Evolutionary conservation across 495 filamentous ascomycete species (phyloP), one percentile per base, ranked within the genome.

Genomic region (Daldinia caldariorum): DNA sequence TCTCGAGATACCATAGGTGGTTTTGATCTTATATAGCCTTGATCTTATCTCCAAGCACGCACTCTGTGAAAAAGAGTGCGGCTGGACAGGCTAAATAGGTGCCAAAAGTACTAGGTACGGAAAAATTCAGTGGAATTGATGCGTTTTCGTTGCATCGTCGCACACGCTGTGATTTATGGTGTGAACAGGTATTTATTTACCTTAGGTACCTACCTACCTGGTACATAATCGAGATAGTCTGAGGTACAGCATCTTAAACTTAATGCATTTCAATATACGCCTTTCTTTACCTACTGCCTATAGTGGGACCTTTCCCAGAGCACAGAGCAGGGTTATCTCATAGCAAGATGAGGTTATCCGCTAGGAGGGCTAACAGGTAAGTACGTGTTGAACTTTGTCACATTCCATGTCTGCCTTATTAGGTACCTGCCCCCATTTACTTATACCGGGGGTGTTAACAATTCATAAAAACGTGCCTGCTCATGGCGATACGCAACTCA

Each of bases 1-100:
- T 26, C 41, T 54, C 47, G 57, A 70, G 67, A 61, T 70, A 57
- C 61, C 67, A 66, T 16, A 29, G 37, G 47, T 9, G 66, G 29
- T 39, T 39, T 18, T 37, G n/a, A 16, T 31, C 50, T 45, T 18
- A 7, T 32, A 22, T 37, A 14, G 18, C 13, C 8, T 58, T 34
- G 29, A 53, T 35, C n/a, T 29, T 14, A 20, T 58, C 5, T 58
- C 29, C 51, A 2, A 6, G n/a, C 29, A 38, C 34, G n/a, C 29
- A 38, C 34, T 53, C 16, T 13, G 26, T 54, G 9, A 56, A 49
- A 12, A 64, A 29, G 61, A 29, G 20, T 55, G 29, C 12, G 29
- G 47, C 37, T 60, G 29, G 37, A 3, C 10, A n/a, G 66, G 66
- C 26, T 45, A 31, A 59, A 59, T 64, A 64, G 26, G 26, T 26